These are phyloP conservation scores for Meira miltonrushii DNA, from an alignment of 1,284 basidiomycete species.

Conservation along the genomic window DNA sequence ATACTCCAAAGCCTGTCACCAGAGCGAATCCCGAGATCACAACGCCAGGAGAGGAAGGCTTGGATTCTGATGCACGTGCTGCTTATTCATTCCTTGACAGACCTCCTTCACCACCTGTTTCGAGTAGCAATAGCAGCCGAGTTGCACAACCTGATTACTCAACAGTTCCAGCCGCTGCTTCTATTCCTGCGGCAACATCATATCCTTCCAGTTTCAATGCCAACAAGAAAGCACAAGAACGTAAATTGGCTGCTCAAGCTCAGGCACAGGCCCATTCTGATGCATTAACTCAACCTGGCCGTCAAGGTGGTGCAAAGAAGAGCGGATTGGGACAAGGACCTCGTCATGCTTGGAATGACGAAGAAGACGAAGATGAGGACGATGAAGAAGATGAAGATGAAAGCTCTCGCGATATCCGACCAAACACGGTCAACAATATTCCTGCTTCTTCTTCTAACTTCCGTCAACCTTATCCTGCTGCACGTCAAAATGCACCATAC, in stretches of 20 bases:
- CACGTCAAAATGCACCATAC: neutral
- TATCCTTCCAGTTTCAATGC: conserved; percentile 44
- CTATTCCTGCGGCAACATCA: conserved; percentile 16
- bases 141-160: conserved; percentile 8
- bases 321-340: conserved; percentile 26
- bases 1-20: neutral
- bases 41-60: neutral
- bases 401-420: neutral
- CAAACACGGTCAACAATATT: neutral
- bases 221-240: conserved; percentile 35
- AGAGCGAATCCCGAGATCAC: neutral
- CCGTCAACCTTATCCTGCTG: conserved; percentile 19
- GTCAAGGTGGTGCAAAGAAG: conserved; percentile 24
- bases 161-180: conserved; percentile 4
- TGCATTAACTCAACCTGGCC: conserved; percentile 33
- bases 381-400: conserved; percentile 24
- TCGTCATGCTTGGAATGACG: conserved; percentile 32
- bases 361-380: conserved; percentile 46
- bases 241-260: conserved; percentile 41
- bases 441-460: neutral
- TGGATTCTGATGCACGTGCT: conserved; percentile 36
- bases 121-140: conserved; percentile 1
- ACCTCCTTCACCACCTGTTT: conserved; percentile 30
- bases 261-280: conserved; percentile 42
- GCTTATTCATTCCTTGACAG: conserved; percentile 44